Conservation (phyloP, 108 stramenopile species). For the Nitzschia palea region DNA sequence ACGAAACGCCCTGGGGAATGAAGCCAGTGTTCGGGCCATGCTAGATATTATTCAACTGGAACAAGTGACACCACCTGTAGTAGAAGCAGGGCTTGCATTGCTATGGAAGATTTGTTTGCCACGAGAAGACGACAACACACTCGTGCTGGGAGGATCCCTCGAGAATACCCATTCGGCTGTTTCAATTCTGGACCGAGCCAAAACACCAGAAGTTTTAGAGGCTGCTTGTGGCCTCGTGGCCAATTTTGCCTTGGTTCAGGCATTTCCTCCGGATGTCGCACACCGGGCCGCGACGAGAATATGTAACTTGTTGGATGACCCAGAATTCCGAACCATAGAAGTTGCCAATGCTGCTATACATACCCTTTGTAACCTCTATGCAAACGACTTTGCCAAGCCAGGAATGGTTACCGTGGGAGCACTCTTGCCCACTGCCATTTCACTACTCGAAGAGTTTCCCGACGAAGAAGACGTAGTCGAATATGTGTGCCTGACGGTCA, state of each 20-base stretch:
- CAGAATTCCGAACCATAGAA: not conserved
- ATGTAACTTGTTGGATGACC: slow-evolving; percentile 3
- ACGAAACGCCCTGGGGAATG: not conserved
- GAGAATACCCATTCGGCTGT: slow-evolving; percentile 14
- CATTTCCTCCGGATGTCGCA: slow-evolving; percentile 10
- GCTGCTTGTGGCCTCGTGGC: slow-evolving; percentile 17
- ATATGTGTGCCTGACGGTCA: slow-evolving; percentile 19
- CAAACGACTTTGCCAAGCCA: slow-evolving; percentile 1
- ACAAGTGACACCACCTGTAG: not conserved
- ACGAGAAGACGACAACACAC: slow-evolving; percentile 8
- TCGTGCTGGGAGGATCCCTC: not conserved
- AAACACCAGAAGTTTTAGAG: slow-evolving; percentile 9
- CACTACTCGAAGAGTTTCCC: slow-evolving; percentile 12
- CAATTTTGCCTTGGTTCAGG: slow-evolving; percentile 12
- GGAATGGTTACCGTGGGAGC: not conserved
- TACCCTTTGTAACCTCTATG: slow-evolving; percentile 31
- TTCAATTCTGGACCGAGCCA: slow-evolving; percentile 5
- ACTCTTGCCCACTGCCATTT: not conserved
- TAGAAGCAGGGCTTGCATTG: slow-evolving; percentile 17
- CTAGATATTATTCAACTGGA: not conserved
- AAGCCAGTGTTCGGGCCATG: slow-evolving; percentile 4
- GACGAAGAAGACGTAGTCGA: slow-evolving; percentile 16
- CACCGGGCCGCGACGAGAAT: not conserved
- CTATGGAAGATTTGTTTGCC: slow-evolving; percentile 33
- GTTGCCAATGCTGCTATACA: slow-evolving; percentile 21